Conservation (phyloP, 352 stramenopile species). For the Pilasporangium apinafurcum region DNA sequence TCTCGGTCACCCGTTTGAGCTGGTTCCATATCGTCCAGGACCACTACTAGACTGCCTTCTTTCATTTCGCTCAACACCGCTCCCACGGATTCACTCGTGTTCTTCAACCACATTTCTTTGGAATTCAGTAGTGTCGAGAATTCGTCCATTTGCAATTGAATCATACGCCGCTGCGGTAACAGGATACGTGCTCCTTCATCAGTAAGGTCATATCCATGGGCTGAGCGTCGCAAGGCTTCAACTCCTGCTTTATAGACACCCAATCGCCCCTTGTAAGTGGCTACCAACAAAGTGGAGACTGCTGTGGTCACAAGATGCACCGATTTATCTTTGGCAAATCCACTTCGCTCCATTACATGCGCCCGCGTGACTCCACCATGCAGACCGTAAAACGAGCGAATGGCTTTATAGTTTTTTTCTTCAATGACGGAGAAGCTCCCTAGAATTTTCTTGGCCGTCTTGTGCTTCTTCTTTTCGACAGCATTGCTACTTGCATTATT, state of each 20-base stretch:
- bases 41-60: conserved; percentile 58
- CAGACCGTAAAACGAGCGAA: conserved; percentile 44
- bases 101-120: conserved; percentile 74
- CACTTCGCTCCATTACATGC: conserved; percentile 54
- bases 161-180: conserved; percentile 35
- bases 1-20: conserved; percentile 69
- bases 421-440: conserved; percentile 48
- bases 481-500: conserved; percentile 4
- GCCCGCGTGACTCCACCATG: conserved; percentile 9
- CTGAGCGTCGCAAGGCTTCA: conserved; percentile 24
- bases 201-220: conserved; percentile 37
- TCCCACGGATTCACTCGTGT: conserved; percentile 50
- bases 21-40: conserved; percentile 78
- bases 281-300: conserved; percentile 36
- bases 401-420: conserved; percentile 19
- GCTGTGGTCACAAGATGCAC: conserved; percentile 59
- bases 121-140: conserved; percentile 54
- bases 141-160: conserved; percentile 55
- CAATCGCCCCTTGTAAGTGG: conserved; percentile 31
- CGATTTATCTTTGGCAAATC: conserved; percentile 59
- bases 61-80: conserved; percentile 37
- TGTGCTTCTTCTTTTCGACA: conserved; percentile 46
- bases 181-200: conserved; percentile 61
- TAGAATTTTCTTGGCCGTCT: conserved; percentile 49
- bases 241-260: conserved; percentile 65